A percentile compares a stretch with the other conserved stretches of the same genome.
Conservation (phyloP, 169 alveolate species). For the Plasmodium cynomolgi region DNA sequence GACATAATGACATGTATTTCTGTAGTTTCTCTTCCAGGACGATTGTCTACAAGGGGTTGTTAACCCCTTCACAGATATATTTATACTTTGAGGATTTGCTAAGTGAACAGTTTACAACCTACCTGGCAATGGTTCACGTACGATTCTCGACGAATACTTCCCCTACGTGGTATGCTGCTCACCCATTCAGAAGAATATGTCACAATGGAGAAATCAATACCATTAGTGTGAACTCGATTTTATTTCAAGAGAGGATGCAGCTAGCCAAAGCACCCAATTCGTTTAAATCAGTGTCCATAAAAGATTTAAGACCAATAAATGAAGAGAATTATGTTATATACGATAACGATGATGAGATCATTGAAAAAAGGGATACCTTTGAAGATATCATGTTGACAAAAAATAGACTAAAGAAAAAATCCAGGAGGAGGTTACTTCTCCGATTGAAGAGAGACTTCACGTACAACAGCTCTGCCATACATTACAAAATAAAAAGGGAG, state of each 20-base stretch:
- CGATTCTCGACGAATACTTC: conserved; percentile 73
- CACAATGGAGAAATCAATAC: conserved; percentile 80
- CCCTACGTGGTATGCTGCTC: conserved; percentile 78
- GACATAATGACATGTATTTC: conserved; percentile 69
- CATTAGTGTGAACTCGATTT: conserved; percentile 74
- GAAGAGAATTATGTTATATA: conserved; percentile 72
- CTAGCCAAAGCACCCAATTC: conserved; percentile 56
- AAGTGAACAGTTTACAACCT: conserved; percentile 67
- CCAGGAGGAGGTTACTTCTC: conserved; percentile 66
- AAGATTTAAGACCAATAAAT: conserved; percentile 70
- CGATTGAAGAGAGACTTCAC: conserved; percentile 68
- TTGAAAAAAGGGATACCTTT: conserved; percentile 71
- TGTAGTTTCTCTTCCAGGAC: conserved; percentile 77
- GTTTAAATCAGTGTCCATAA: conserved; percentile 63
- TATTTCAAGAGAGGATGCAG: conserved; percentile 60
- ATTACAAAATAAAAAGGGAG: conserved; percentile 70
- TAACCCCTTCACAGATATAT: conserved; percentile 74
- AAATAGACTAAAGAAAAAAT: conserved; percentile 73
- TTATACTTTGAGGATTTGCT: conserved; percentile 69
- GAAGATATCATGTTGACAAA: conserved; percentile 76
- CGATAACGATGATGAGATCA: conserved; percentile 74
- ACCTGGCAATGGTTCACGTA: conserved; percentile 76
- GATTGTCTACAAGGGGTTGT: conserved; percentile 74
- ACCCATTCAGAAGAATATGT: conserved; percentile 74
- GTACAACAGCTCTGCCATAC: conserved; percentile 55